Base-by-base conservation (phyloP, 139 green algal genomes). In the Picocystis salinarum region DNA sequence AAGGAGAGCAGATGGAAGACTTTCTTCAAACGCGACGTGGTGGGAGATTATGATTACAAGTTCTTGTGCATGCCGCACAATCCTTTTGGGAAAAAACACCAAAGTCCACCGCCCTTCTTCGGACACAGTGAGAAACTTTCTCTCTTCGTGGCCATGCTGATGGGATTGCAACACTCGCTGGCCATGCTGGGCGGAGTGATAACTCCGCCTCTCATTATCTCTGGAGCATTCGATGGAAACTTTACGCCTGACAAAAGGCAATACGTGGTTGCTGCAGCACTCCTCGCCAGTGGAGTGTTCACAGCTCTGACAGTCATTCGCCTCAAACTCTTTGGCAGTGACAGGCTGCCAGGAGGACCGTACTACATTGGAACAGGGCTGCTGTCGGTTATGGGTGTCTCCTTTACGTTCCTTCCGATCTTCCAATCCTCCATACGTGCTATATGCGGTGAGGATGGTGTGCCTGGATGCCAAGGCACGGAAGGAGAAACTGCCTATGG, bases 131-230 rank as follows among this genome's bases (percentile, higher is more conserved):
- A 63, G 22, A 23, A 23, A 10, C 41, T 70, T 27, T 56, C 61
- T 15, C 28, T 78, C 10, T 19, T 76, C n/a, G 36, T 78, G 2
- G 53, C 69, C 5, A 15, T 58, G 4, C 28, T 81, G 15, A 79
- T 79, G 64, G 73, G 73, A 20, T 51, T 76, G 20, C 74, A 85
- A 52, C 74, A 84, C 40, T 45, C 58, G 3, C 44, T 83, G 13
- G 67, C 70, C 22, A 80, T 79, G 66, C n/a, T n/a, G n/a, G n/a
- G n/a, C n/a, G n/a, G n/a, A n/a, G n/a, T n/a, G n/a, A n/a, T n/a
- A n/a, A n/a, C n/a, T n/a, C n/a, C n/a, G n/a, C n/a, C n/a, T n/a
- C n/a, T n/a, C n/a, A n/a, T n/a, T n/a, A n/a, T n/a, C n/a, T n/a
- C n/a, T n/a, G n/a, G n/a, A n/a, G n/a, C n/a, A n/a, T n/a, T n/a